phyloP scores from a whole-genome alignment of 1,284 basidiomycete species.

The Coniferiporia weirii region DNA sequence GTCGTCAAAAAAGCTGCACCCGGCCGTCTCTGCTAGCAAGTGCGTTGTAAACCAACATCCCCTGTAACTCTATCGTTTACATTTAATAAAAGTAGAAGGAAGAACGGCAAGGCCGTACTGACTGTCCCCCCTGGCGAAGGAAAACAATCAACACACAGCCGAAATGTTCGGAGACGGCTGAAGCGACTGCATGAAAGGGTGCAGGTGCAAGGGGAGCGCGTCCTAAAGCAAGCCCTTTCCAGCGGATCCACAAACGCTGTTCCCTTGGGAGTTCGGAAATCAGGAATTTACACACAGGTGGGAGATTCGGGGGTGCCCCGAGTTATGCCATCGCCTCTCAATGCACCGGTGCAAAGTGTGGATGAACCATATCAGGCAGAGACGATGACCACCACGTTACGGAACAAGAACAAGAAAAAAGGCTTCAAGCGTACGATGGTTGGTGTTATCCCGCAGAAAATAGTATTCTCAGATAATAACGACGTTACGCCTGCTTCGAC shows the following conservation, averaged over 20 bases:
- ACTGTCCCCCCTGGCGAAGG: slow-evolving; percentile 59
- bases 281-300: neutral
- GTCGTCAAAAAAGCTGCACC: slow-evolving; percentile 4
- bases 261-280: slow-evolving; percentile 26
- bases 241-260: slow-evolving; percentile 32
- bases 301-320: neutral
- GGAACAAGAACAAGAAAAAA: slow-evolving; percentile 71
- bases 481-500: slow-evolving; percentile 16
- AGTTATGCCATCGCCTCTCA: neutral
- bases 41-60: neutral
- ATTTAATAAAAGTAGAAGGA: neutral
- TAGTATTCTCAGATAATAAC: slow-evolving; percentile 41
- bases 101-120: neutral
- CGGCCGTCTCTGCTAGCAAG: slow-evolving; percentile 20
- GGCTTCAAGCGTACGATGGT: slow-evolving; percentile 54
- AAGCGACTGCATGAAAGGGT: slow-evolving; percentile 37
- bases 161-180: slow-evolving; percentile 60
- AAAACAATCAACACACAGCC: slow-evolving; percentile 57
- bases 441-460: slow-evolving; percentile 46
- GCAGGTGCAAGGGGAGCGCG: slow-evolving; percentile 6
- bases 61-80: neutral
- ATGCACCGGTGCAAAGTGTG: neutral
- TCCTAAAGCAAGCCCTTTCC: slow-evolving; percentile 15
- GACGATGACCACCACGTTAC: slow-evolving; percentile 52
- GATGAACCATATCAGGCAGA: slow-evolving; percentile 20